Conservation (phyloP, 768 basidiomycete species). For the Tricholomella constricta region DNA sequence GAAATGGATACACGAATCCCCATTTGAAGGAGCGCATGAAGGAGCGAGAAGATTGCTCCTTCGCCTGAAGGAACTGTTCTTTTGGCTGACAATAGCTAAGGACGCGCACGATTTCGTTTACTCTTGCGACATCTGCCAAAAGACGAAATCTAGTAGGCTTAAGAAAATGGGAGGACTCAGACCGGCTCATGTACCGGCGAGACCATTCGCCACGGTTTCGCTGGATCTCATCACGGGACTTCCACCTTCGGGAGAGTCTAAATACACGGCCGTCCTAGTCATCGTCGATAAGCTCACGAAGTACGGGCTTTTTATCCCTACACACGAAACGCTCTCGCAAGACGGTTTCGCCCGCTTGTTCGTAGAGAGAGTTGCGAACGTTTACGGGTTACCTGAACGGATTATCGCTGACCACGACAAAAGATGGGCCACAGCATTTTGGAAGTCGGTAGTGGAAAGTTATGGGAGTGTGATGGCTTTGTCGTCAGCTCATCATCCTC, state of each 20-base stretch:
- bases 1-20: slow-evolving; percentile 19
- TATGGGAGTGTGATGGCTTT: background rate
- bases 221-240: background rate
- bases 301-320: background rate
- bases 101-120: background rate
- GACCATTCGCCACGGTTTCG: background rate
- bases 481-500: slow-evolving; percentile 26
- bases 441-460: slow-evolving; percentile 7
- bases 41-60: slow-evolving; percentile 5
- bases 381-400: background rate
- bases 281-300: background rate
- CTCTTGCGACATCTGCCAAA: background rate
- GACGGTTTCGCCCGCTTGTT: background rate
- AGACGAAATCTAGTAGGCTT: background rate
- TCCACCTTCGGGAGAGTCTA: background rate
- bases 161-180: background rate
- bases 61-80: slow-evolving; percentile 8
- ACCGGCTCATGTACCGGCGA: background rate
- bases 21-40: slow-evolving; percentile 12
- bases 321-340: background rate
- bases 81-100: background rate
- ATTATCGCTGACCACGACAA: background rate
- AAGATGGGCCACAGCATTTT: background rate
- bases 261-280: background rate
- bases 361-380: background rate